Base-by-base conservation (phyloP, 805 yeast species). In the Monosporozyma siamensis region DNA sequence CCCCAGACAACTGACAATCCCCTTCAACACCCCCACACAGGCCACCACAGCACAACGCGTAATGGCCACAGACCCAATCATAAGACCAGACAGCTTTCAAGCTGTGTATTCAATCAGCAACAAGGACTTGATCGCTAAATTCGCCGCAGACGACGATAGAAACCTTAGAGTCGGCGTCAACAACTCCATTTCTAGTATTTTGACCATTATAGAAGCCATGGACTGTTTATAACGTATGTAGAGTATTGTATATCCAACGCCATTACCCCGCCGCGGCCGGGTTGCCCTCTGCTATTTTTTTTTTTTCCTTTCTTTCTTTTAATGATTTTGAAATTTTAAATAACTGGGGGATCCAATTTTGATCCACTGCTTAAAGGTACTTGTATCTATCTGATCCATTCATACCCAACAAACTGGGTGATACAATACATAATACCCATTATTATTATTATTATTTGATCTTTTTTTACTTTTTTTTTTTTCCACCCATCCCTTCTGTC, bases 101-200 rank as follows among this genome's bases (percentile, higher is more conserved):
- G 79, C 78, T 4, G 50, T 49, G 1, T 78, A 77, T 47, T 36
- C 55, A 5, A 55, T 64, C 0, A 32, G 35, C 10, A 22, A 32
- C 58, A 2, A 53, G 49, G 15, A 47, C 46, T 0, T 86, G 32
- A 45, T 58, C 2, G 72, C 79, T 23, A 48, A 53, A 1, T 83
- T 85, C 50, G 58, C 65, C 6, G 86, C 87, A 2, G 68, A 69
- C 0, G 78, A 84, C 40, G 94, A 83, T 49, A 67, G 95, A 35
- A 79, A 79, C 6, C 71, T 88, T 40, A 68, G 97, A 47, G 95
- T 87, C 5, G 94, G 94, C 7, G 85, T 83, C 15, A 86, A 87
- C 61, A 82, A 81, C 49, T 74, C 83, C 14, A 67, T 89, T 43
- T 95, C 87, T 55, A 80, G 80, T 48, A 59, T 86, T 43, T 81